Evolutionary conservation across 2,329 filamentous ascomycete genomes (phyloP), one percentile per base, ranked within the genome.

Genomic region (Aspergillus sojae): DNA sequence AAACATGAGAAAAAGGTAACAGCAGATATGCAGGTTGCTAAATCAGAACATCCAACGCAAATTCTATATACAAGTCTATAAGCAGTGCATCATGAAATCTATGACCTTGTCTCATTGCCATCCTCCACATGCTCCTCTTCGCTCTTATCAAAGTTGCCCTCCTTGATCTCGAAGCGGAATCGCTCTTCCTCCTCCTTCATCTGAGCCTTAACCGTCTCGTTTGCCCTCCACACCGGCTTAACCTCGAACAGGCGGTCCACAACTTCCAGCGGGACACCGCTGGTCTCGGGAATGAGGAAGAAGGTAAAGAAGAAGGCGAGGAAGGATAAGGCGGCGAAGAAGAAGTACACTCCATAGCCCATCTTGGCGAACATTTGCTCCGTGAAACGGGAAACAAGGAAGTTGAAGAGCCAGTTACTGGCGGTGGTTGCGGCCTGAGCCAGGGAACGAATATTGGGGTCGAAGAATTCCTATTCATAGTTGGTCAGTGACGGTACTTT

Each of bases 281-380:
- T 90, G 3, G 88, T 91, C 79, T 91, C 88, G 0, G 88, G 88
- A 0, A 90, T 69, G 52, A 87, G 80, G 79, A 88, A 88, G 72
- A 80, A 90, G 30, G 89, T 83, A 66, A 89, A 91, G 60, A 85
- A 63, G 58, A 83, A 79, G 0, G 85, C 85, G 11, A 84, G 63
- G 14, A 89, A 74, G 82, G 89, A 89, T 54, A 90, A 79, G 0
- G 83, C 81, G 1, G 87, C 88, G 67, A 91, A 91, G 81, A 91
- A 89, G 69, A 90, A 86, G 76, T 89, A 91, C 0, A 89, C 87
- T 28, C 88, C 89, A 68, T 85, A 90, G n/a, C 80, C 65, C 77
- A 80, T 79, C 5, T 60, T 65, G 6, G 70, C 70, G 62, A 80
- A 79, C 78, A 80, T 80, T 62, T 79, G 77, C 61, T 77, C 73